Conservation (phyloP, 2,329 filamentous ascomycete species). For the Cercospora brassicicola region DNA sequence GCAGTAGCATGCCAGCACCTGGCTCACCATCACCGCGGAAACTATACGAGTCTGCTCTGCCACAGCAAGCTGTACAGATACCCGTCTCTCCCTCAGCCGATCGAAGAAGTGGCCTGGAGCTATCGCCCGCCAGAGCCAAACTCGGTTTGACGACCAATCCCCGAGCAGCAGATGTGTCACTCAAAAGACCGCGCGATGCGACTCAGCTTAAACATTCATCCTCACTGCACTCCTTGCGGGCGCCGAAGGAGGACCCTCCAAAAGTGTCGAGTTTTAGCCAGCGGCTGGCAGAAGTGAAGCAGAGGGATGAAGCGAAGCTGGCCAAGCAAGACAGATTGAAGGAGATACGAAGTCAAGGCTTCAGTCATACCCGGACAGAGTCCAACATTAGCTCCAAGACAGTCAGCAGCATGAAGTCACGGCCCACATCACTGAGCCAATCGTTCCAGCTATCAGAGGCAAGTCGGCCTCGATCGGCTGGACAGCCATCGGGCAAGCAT, state of each 20-base stretch:
- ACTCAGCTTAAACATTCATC: slow-evolving; percentile 30
- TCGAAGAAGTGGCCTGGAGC: slow-evolving; percentile 50
- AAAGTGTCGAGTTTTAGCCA: slow-evolving; percentile 71
- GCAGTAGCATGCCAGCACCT: slow-evolving; percentile 18
- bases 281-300: slow-evolving; percentile 69
- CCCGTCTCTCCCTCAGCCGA: slow-evolving; percentile 68
- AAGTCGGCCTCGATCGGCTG: background rate
- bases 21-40: slow-evolving; percentile 26
- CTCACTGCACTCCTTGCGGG: slow-evolving; percentile 16
- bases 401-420: slow-evolving; percentile 5
- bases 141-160: slow-evolving; percentile 89
- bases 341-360: slow-evolving; percentile 42
- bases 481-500: background rate
- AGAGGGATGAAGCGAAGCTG: slow-evolving; percentile 45
- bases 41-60: slow-evolving; percentile 31
- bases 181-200: slow-evolving; percentile 64
- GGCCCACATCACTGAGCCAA: slow-evolving; percentile 23
- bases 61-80: slow-evolving; percentile 60
- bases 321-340: slow-evolving; percentile 49
- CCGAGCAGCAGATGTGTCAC: slow-evolving; percentile 75
- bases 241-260: slow-evolving; percentile 14
- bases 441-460: background rate
- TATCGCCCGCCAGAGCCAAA: slow-evolving; percentile 75
- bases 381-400: slow-evolving; percentile 4
- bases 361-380: slow-evolving; percentile 24